Evolutionary conservation across 2,329 filamentous ascomycete species (phyloP).

Genomic region (Aspergillus puulaauensis): DNA sequence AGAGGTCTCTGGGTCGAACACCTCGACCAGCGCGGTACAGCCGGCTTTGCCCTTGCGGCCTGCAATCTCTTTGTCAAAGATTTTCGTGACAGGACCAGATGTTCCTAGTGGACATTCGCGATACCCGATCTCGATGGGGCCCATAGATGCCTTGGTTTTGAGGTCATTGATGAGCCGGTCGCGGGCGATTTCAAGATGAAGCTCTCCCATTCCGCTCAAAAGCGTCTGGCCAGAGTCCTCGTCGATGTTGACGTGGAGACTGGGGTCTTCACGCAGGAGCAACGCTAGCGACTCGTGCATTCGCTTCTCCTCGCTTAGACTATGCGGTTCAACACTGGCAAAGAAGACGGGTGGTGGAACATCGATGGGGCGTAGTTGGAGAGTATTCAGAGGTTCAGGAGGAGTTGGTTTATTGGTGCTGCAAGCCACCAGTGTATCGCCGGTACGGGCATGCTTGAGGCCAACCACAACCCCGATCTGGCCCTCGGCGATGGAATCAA

Average conservation of each 20-base stretch:
- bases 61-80: slow-evolving; percentile 77
- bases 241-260: slow-evolving; percentile 78
- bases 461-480: slow-evolving; percentile 94
- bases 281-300: slow-evolving; percentile 74
- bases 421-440: slow-evolving; percentile 84
- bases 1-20: slow-evolving; percentile 45
- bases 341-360: slow-evolving; percentile 96
- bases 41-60: slow-evolving; percentile 76
- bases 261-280: slow-evolving; percentile 87
- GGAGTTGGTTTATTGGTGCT: slow-evolving; percentile 63
- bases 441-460: slow-evolving; percentile 86
- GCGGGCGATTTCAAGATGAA: slow-evolving; percentile 90
- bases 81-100: slow-evolving; percentile 57
- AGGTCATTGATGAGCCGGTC: slow-evolving; percentile 86
- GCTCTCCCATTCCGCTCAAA: slow-evolving; percentile 91
- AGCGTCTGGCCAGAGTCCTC: slow-evolving; percentile 92
- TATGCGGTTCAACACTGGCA: slow-evolving; percentile 82
- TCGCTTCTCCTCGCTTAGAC: slow-evolving; percentile 74
- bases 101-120: slow-evolving; percentile 71
- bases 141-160: slow-evolving; percentile 81
- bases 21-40: slow-evolving; percentile 68
- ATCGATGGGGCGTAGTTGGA: slow-evolving; percentile 83
- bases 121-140: slow-evolving; percentile 92
- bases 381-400: slow-evolving; percentile 65
- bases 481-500: slow-evolving; percentile 75